Evolutionary conservation across 176 grass and related monocot species (phyloP), one percentile per base, ranked within the genome.

Genomic region (Carex myosuroides): DNA sequence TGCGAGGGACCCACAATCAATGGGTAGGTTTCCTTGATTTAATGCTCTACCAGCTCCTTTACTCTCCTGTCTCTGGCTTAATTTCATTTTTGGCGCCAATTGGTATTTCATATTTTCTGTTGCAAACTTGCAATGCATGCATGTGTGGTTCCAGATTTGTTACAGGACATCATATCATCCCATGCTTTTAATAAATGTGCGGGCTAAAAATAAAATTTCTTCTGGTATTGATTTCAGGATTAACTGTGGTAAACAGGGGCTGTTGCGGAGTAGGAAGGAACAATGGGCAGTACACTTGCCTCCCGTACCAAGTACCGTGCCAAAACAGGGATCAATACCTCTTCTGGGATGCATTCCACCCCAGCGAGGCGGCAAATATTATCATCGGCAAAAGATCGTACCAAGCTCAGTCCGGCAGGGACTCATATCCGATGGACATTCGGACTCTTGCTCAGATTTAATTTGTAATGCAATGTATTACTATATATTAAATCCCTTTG

Each of bases 321-420:
- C 60, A 73, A 35, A 89, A 99, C 84, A 79, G 97, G 65, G 79
- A 91, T 24, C 75, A 94, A 73, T 94, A 99, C 85, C 89, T 99
- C 91, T 99, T 96, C 87, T 99, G 93, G 90, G 97, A 99, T 80
- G 97, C 97, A 0, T 99, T 92, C 87, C 97, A 99, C 86, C 97
- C 97, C 9, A 88, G 90, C 6, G 97, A 96, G 80, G 97, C 97
- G 22, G 93, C 86, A 2, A 99, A 96, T 69, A 80, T 94, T 72
- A 78, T 99, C 64, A 89, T 99, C 64, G 97, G 93, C 0, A 91
- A 79, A 56, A 81, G 97, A 6, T 99, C 93, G 6, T 99, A 92
- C 88, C 85, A 83, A 32, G 97, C 97, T 71, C 4, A 85, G 60
- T 92, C 88, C 10, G 67, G 83, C 46, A 81, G 81, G 70, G 97